Conservation (phyloP, 768 basidiomycete genomes). For the Kwoniella sp. region DNA sequence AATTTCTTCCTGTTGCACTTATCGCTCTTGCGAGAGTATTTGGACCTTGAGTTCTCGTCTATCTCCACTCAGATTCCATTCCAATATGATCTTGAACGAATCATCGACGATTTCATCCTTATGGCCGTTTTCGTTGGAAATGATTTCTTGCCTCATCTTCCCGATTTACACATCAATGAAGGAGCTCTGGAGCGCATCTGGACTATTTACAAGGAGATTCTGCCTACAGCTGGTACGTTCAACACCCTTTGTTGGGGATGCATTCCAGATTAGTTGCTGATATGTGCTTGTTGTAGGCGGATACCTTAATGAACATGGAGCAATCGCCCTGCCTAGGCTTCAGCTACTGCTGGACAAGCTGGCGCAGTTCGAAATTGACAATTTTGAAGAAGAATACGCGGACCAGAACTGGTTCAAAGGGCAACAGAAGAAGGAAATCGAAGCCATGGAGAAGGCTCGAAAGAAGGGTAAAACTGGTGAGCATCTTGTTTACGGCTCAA, state of each 20-base stretch:
- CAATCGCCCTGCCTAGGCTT: conserved; percentile 74
- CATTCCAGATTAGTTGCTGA: conserved; percentile 4
- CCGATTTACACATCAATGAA: conserved; percentile 95
- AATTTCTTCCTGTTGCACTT: conserved; percentile 95
- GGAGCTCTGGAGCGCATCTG: conserved; percentile 91
- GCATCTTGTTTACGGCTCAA: conserved; percentile 39
- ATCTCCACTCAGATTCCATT: conserved; percentile 66
- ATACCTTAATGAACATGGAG: conserved; percentile 87
- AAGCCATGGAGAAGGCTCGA: conserved; percentile 66
- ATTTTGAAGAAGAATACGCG: conserved; percentile 87
- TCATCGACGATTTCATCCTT: conserved; percentile 97
- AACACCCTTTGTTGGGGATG: background rate
- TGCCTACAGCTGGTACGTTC: conserved; percentile 70
- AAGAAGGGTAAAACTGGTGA: conserved; percentile 68
- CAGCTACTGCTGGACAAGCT: conserved; percentile 88
- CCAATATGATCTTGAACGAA: conserved; percentile 82
- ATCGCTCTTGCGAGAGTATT: conserved; percentile 92
- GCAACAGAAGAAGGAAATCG: conserved; percentile 74
- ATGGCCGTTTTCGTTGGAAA: conserved; percentile 97
- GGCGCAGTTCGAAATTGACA: conserved; percentile 79
- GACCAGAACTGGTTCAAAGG: conserved; percentile 93
- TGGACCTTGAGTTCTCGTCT: conserved; percentile 85
- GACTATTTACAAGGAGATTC: conserved; percentile 88
- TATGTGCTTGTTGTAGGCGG: conserved; percentile 63
- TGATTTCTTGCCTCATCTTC: conserved; percentile 87